Conservation (phyloP, 2,329 filamentous ascomycete species). For the Aspergillus piperis region DNA sequence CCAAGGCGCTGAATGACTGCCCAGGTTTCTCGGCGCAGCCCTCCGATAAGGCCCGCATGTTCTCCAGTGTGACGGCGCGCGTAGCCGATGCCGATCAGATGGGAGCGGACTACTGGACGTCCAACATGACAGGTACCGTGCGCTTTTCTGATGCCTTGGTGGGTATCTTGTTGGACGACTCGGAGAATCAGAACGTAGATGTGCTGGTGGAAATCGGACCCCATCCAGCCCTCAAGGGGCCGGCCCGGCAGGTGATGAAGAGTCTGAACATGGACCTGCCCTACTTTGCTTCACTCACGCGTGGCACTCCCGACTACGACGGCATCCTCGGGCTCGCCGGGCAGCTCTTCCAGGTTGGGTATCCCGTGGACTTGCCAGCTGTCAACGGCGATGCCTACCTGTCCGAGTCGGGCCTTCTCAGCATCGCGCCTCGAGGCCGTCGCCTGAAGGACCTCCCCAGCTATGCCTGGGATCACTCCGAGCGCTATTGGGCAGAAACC, state of each 20-base stretch:
- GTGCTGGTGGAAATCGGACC: conserved; percentile 13
- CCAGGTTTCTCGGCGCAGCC: background rate
- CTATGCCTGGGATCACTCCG: conserved; percentile 9
- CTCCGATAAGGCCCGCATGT: background rate
- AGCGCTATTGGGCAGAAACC: conserved; percentile 7
- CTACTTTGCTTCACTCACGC: conserved; percentile 4
- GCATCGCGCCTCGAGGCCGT: background rate
- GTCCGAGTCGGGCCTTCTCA: background rate
- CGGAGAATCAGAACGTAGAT: background rate
- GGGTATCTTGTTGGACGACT: background rate
- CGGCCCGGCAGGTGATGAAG: conserved; percentile 11
- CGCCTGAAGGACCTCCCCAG: conserved; percentile 4
- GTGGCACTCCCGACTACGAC: background rate
- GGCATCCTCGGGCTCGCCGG: background rate
- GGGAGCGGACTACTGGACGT: conserved; percentile 10
- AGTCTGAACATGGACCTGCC: background rate
- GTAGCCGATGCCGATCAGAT: background rate
- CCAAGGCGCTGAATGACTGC: background rate
- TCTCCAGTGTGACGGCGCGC: conserved; percentile 13
- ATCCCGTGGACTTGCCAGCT: background rate
- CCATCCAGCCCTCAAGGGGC: conserved; percentile 27
- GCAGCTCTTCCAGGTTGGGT: background rate
- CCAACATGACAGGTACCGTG: conserved; percentile 12
- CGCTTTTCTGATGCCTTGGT: conserved; percentile 12
- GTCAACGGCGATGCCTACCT: conserved; percentile 3